Base-by-base conservation (phyloP, 2,329 filamentous ascomycete genomes). In the Neonectria ditissima region DNA sequence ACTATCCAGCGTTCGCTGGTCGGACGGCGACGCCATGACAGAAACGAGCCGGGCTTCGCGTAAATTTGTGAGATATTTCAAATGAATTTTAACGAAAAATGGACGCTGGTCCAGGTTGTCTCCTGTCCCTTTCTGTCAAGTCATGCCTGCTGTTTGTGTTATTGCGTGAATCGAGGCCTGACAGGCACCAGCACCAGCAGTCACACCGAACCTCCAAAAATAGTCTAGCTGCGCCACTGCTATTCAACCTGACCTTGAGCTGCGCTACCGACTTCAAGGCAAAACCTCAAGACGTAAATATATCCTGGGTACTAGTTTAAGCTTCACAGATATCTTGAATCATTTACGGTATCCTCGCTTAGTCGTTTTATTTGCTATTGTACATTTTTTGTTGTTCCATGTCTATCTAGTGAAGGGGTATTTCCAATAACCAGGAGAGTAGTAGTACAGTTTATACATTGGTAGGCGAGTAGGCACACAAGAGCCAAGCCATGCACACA, bases 1-100 rank as follows among this genome's bases (percentile, higher is more conserved):
- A 16, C 57, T 56, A 57, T 77, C 73, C 43, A 77, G 64, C 9
- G 74, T 76, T 55, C 60, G 56, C 50, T 77, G 75, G 22, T 65
- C 62, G 28, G 60, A 41, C 14, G 64, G 26, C 41, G 67, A 62
- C 53, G 65, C 5, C 34, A 68, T 51, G 55, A n/a, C 18, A 5
- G 11, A 34, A 39, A 48, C 26, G 47, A 18, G 28, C 30, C 16
- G 4, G 16, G 2, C 11, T 20, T 32, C 30, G 13, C n/a, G 11
- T 13, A 20, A 4, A 14, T 11, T 28, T n/a, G 18, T 4, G 24
- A 37, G 4, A 10, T 26, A 26, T 2, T 18, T 6, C 2, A 26
- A 24, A 20, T 1, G 34, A 13, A 20, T 20, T 32, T 13, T 5
- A 5, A 32, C 11, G 11, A n/a, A 32, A 18, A 5, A 18, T 5